Evolutionary conservation across 176 grass and related monocot genomes (phyloP).

Genomic region (Typha latifolia): DNA sequence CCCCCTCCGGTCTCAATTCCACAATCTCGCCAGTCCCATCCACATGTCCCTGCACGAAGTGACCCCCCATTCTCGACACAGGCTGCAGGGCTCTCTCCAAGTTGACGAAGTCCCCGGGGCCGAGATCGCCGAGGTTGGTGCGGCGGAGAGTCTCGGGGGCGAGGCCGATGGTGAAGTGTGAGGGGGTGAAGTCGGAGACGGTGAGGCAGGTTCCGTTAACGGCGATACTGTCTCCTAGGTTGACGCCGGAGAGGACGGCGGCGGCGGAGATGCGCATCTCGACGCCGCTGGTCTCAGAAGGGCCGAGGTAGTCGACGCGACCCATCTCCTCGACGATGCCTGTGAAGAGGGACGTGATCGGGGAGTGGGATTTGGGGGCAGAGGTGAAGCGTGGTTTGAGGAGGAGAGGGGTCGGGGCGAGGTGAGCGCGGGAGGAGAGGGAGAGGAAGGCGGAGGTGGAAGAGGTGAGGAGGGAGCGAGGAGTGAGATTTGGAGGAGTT

Average conservation of each 20-base stretch:
- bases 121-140: conserved; percentile 49
- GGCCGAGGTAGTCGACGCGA: conserved; percentile 41
- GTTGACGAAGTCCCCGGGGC: conserved; percentile 46
- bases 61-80: conserved; percentile 67
- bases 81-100: conserved; percentile 74
- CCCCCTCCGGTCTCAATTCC: conserved; percentile 59
- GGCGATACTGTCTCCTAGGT: conserved; percentile 78
- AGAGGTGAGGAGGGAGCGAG: neutral
- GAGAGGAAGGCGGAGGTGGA: conserved; percentile 14
- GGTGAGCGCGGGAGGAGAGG: conserved; percentile 16
- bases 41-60: conserved; percentile 90
- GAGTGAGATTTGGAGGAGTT: no score
- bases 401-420: conserved; percentile 36
- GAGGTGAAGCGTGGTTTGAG: conserved; percentile 28
- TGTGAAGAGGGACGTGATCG: conserved; percentile 57
- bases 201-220: conserved; percentile 83
- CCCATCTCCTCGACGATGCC: conserved; percentile 94
- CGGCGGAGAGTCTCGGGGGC: conserved; percentile 76
- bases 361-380: conserved; percentile 11
- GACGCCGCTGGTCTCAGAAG: conserved; percentile 22
- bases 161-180: conserved; percentile 59
- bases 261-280: conserved; percentile 49
- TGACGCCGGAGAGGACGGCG: conserved; percentile 48
- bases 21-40: conserved; percentile 80
- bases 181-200: conserved; percentile 55